Conservation (phyloP, 164 flowering plant species). For the Piper longum region DNA sequence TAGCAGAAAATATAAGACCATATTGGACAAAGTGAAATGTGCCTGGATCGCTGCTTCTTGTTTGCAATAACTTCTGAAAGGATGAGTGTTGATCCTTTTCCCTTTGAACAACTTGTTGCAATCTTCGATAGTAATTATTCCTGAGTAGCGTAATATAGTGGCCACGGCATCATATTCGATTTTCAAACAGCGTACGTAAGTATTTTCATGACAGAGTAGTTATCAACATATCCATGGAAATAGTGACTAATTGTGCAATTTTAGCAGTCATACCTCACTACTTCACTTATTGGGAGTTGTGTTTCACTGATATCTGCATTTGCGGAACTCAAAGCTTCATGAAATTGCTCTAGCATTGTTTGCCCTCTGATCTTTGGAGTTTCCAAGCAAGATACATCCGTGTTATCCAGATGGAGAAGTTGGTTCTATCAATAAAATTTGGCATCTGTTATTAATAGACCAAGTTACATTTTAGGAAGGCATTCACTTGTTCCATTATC, state of each 20-base stretch:
- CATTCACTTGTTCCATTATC: background rate
- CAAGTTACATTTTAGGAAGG: background rate
- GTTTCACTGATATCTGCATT: constrained; percentile 6
- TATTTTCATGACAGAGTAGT: background rate
- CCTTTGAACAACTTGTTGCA: constrained; percentile 54
- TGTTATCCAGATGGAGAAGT: constrained; percentile 20
- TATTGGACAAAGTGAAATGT: background rate
- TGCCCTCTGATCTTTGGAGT: constrained; percentile 17
- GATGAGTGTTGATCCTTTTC: constrained; percentile 42
- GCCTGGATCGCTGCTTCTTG: constrained; percentile 6
- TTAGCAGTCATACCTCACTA: background rate
- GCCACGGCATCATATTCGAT: background rate
- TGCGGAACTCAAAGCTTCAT: constrained; percentile 44
- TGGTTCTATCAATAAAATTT: background rate
- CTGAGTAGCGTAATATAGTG: constrained; percentile 18
- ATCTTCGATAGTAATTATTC: constrained; percentile 34
- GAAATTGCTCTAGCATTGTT: constrained; percentile 46
- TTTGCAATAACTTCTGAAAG: constrained; percentile 26
- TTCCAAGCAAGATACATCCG: constrained; percentile 9
- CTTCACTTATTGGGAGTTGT: background rate
- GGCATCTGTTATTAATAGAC: background rate
- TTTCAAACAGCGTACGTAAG: no score
- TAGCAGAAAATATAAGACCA: constrained; percentile 8
- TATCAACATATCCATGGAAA: background rate
- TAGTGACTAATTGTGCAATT: background rate